phyloP scores from a whole-genome alignment of 306 rosid genomes.

The Fagus crenata region DNA sequence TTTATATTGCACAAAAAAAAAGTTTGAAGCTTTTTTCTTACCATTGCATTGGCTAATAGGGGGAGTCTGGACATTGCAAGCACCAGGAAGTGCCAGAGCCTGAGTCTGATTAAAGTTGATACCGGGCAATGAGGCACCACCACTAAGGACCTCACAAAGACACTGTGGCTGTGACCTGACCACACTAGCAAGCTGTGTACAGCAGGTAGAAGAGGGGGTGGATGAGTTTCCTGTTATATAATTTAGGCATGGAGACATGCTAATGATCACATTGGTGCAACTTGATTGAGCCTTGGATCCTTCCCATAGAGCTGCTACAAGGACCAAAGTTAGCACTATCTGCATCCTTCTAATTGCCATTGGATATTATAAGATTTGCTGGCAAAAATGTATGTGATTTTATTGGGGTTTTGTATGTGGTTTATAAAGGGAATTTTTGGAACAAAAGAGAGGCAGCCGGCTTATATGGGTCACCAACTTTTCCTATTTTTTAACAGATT shows the following conservation, averaged over 20 bases:
- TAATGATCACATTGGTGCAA: slow-evolving; percentile 49
- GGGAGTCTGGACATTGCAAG: slow-evolving; percentile 57
- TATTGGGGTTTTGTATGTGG: slow-evolving; percentile 17
- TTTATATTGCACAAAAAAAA: too few species aligned
- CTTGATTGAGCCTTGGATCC: slow-evolving; percentile 45
- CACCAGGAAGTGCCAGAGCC: slow-evolving; percentile 47
- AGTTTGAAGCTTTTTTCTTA: slow-evolving; percentile 16
- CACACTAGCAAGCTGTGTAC: slow-evolving; percentile 53
- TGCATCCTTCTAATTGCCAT: slow-evolving; percentile 36
- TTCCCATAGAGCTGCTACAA: slow-evolving; percentile 30
- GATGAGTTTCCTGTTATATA: slow-evolving; percentile 49
- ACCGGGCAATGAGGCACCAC: slow-evolving; percentile 43
- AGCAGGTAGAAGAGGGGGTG: slow-evolving; percentile 49
- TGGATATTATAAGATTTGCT: slow-evolving; percentile 7
- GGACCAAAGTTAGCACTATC: slow-evolving; percentile 24
- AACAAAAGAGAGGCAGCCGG: slow-evolving; percentile 26
- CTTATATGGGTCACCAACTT: slow-evolving; percentile 26
- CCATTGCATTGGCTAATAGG: slow-evolving; percentile 47
- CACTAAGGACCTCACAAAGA: slow-evolving; percentile 56
- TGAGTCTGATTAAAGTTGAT: slow-evolving; percentile 58
- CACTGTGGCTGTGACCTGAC: slow-evolving; percentile 56
- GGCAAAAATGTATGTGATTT: slow-evolving; percentile 13
- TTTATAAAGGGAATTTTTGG: slow-evolving; percentile 28
- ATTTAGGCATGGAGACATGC: slow-evolving; percentile 56
- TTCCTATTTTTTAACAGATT: slow-evolving; percentile 34